Percentiles rank a stretch among this genome's conserved stretches.
These are phyloP conservation scores for Ascochyta rabiei DNA, from an alignment of 2,329 filamentous ascomycete genomes.

Conservation along the genomic window DNA sequence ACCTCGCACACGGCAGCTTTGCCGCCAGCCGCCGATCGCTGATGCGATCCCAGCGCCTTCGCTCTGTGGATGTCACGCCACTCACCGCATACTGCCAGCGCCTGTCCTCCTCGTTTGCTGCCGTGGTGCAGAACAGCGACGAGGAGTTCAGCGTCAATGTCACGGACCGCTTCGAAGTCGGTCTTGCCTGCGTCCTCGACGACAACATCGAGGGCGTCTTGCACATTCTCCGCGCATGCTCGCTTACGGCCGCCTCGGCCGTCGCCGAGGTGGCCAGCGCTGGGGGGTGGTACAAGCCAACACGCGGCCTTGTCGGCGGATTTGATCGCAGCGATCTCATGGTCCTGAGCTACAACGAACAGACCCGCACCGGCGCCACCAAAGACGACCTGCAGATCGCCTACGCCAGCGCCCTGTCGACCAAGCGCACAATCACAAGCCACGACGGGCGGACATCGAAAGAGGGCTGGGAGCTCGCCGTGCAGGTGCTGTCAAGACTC, in stretches of 20 bases:
- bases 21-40: slow-evolving; percentile 53
- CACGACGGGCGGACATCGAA: slow-evolving; percentile 37
- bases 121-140: slow-evolving; percentile 69
- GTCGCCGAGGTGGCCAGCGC: slow-evolving; percentile 84
- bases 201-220: slow-evolving; percentile 79
- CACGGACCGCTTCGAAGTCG: slow-evolving; percentile 77
- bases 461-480: slow-evolving; percentile 89
- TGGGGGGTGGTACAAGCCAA: slow-evolving; percentile 75
- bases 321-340: slow-evolving; percentile 86
- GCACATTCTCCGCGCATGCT: slow-evolving; percentile 77
- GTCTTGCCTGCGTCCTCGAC: slow-evolving; percentile 80
- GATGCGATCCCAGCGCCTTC: slow-evolving; percentile 49
- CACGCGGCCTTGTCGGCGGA: slow-evolving; percentile 63
- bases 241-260: slow-evolving; percentile 76
- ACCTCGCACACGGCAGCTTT: slow-evolving; percentile 50
- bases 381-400: slow-evolving; percentile 79
- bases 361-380: slow-evolving; percentile 55
- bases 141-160: slow-evolving; percentile 74
- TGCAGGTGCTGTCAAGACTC: slow-evolving; percentile 81
- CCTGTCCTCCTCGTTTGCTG: slow-evolving; percentile 71
- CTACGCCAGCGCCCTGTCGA: slow-evolving; percentile 71
- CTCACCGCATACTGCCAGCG: slow-evolving; percentile 75
- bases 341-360: slow-evolving; percentile 68
- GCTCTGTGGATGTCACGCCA: slow-evolving; percentile 59
- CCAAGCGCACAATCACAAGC: slow-evolving; percentile 51